Evolutionary conservation across 805 yeast genomes (phyloP).

Genomic region (Martiniozyma abietophila): DNA sequence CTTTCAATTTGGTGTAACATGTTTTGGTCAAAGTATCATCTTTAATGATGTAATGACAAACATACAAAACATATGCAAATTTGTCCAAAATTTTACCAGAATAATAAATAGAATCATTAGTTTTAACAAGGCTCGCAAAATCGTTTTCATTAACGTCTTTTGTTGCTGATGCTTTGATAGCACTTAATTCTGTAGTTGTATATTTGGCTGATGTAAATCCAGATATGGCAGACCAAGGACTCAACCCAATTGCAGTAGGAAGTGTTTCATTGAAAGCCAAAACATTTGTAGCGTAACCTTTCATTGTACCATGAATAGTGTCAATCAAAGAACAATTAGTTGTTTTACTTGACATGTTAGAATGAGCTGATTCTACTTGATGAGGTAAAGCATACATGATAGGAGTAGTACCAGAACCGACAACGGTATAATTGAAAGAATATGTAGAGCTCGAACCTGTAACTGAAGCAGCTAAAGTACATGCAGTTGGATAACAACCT

Average conservation of each 20-base stretch:
- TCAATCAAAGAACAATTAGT: constrained; percentile 35
- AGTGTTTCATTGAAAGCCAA: constrained; percentile 34
- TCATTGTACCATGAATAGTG: constrained; percentile 41
- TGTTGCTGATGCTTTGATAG: constrained; percentile 25
- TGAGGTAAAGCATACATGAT: constrained; percentile 47
- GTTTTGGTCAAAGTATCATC: constrained; percentile 39
- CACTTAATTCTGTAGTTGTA: constrained; percentile 33
- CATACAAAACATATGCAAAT: constrained; percentile 46
- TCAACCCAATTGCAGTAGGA: constrained; percentile 34
- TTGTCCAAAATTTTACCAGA: constrained; percentile 49
- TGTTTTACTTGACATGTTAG: constrained; percentile 19
- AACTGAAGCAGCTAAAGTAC: constrained; percentile 32
- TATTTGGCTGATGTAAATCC: constrained; percentile 26
- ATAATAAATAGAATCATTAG: constrained; percentile 36
- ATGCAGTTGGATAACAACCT: constrained; percentile 43
- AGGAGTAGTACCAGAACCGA: constrained; percentile 35
- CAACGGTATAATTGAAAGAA: constrained; percentile 32
- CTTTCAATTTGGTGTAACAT: constrained; percentile 36
- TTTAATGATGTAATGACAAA: constrained; percentile 37
- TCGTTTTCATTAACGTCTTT: constrained; percentile 38
- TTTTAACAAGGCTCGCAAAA: constrained; percentile 28
- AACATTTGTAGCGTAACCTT: constrained; percentile 33
- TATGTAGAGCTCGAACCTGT: constrained; percentile 31
- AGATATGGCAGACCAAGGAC: constrained; percentile 49
- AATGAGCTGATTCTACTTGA: constrained; percentile 33